Conservation (phyloP, 176 grass and related monocot genomes). For the Rhynchospora tenuis region DNA sequence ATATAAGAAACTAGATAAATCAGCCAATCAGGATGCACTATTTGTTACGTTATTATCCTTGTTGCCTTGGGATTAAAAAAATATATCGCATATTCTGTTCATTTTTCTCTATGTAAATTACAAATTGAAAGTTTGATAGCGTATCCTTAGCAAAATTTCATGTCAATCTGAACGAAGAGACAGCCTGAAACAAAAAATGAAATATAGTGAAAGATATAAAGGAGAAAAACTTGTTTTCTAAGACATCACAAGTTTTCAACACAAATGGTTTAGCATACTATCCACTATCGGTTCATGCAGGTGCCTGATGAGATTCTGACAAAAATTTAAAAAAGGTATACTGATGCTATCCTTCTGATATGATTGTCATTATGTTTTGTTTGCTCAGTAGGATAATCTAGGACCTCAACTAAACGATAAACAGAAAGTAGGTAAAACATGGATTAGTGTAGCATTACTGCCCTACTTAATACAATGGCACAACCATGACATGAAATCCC, state of each 20-base stretch:
- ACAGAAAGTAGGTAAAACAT: not conserved
- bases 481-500: not conserved
- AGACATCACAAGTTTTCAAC: not conserved
- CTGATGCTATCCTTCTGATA: not conserved
- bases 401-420: not conserved
- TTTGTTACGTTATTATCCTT: not conserved
- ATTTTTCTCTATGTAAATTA: conserved; percentile 6
- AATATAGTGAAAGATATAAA: not conserved
- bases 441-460: not conserved
- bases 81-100: not conserved
- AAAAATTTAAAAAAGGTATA: not conserved
- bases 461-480: not conserved
- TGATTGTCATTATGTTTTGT: not conserved
- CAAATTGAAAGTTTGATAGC: not conserved
- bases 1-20: not conserved
- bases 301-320: not conserved
- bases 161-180: conserved; percentile 70
- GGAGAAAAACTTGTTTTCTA: not conserved
- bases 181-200: conserved; percentile 33
- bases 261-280: not conserved
- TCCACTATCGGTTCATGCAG: not conserved
- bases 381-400: not conserved
- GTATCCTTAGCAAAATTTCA: conserved; percentile 12
- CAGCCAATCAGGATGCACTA: not conserved
- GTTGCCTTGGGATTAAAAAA: not conserved